Evolutionary conservation across 1,284 basidiomycete species (phyloP), one percentile per base, ranked within the genome.

Genomic region (Heterobasidion occidentale): DNA sequence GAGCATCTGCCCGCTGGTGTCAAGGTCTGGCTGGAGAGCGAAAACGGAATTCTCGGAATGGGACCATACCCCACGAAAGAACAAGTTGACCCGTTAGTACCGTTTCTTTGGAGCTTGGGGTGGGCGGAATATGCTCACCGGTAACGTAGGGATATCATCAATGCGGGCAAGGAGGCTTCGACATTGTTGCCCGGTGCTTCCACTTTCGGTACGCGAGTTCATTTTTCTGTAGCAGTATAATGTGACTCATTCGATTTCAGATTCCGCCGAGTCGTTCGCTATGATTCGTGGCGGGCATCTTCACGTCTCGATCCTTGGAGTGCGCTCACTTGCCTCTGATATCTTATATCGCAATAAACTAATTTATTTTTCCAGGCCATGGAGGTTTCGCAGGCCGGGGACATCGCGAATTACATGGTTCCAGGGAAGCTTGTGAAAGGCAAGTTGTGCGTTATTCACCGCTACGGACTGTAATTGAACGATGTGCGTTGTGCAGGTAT

Each of bases 381-480:
- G 86, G 87, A 98, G 78, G 94, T 98, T 53, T 93, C 92, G 3
- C 85, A 90, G 63, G 85, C 85, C 27, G 96, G 95, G 58, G 94
- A 98, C 68, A 88, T 98, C 59, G 95, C 96, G 53, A 98, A 98
- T 77, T 98, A 92, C 70, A 98, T 97, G 94, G 93, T 98, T 63
- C 94, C 94, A 12, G 92, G 92, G 35, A 94, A 95, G 73, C 82
- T 95, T 68, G 83, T 94, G 51, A 94, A 93, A 77, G 92, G 90
- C 79, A 61, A 67, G 83, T 93, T 54, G 92, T 91, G 77, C 89
- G 88, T 81, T 60, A 27, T 27, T 27, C 27, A 5, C 27, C 6
- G 27, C 27, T 27, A 27, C 27, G 6, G 27, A 27, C 27, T 27
- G 27, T 27, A 1, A 27, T 5, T 27, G 27, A 27, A 42, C 70